Base-by-base conservation (phyloP, 805 yeast species). In the Saccharomycopsis amapae region DNA sequence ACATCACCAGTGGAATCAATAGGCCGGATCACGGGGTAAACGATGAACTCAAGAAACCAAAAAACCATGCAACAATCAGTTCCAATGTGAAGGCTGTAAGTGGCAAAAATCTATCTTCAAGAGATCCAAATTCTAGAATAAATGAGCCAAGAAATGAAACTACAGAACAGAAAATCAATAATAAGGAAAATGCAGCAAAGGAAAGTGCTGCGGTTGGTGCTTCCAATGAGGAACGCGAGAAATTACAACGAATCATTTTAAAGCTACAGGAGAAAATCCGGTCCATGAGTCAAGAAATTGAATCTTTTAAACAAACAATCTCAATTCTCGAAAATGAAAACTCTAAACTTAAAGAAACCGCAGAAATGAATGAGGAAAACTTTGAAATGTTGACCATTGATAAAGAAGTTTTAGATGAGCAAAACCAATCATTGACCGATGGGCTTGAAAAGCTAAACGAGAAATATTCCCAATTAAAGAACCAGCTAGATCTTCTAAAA, bases 251-350 rank as follows among this genome's bases (percentile, higher is more conserved):
- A n/a, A 62, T 72, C 15, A 62, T 78, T 1, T 59, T 64, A 2
- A 66, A 59, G 36, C 62, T 79, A 15, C 81, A 78, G 50, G 54
- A 54, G 5, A 77, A 78, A 51, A 56, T 77, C 1, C 66, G 66
- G 36, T 46, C 32, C 0, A 47, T 69, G 46, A 58, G 59, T 6
- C 51, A 52, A 0, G 62, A 64, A 15, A 63, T 66, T 23, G 53
- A 53, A 1, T 40, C 53, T 0, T 50, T 74, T n/a, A 53, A 53
- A 3, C 20, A 30, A 0, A 53, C 60, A 10, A 23, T 68, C 4
- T 44, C 47, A 3, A 35, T 43, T 3, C 45, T 72, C 9, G 57
- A 62, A 30, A 28, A 36, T 10, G 59, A 65, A 32, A 67, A 68
- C 45, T 56, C 56, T 2, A 46, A 20, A 20, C 55, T 13, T 18